Evolutionary conservation across 2,329 filamentous ascomycete genomes (phyloP).

Genomic region (Nigrograna mackinnonii): DNA sequence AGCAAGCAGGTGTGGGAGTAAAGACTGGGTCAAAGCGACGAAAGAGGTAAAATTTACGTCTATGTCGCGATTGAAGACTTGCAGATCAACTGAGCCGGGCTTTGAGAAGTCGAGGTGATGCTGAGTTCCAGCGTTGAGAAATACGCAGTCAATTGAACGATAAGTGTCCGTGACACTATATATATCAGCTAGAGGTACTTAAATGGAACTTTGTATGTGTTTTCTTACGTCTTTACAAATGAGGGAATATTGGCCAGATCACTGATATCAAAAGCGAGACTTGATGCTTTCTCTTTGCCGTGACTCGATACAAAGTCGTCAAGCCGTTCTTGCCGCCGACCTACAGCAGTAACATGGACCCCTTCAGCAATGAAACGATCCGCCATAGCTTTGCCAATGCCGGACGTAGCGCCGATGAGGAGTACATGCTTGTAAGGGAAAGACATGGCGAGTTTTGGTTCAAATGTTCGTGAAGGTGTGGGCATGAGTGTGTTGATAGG

Average conservation of each 20-base stretch:
- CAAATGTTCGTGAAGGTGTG: not conserved
- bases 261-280: constrained; percentile 52
- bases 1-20: constrained; percentile 50
- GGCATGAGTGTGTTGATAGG: not conserved
- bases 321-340: constrained; percentile 57
- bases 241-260: constrained; percentile 46
- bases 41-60: constrained; percentile 54
- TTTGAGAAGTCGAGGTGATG: constrained; percentile 51
- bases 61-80: constrained; percentile 46
- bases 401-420: constrained; percentile 58
- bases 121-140: constrained; percentile 64
- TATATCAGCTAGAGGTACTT: not conserved
- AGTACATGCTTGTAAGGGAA: constrained; percentile 62
- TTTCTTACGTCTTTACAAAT: constrained; percentile 45
- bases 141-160: constrained; percentile 58
- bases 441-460: constrained; percentile 42
- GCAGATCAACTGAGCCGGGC: constrained; percentile 48
- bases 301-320: constrained; percentile 52
- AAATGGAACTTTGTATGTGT: not conserved
- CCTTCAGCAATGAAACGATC: constrained; percentile 52
- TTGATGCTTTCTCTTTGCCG: constrained; percentile 45
- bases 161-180: constrained; percentile 40
- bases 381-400: constrained; percentile 56
- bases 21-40: constrained; percentile 49
- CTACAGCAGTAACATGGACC: constrained; percentile 59